Base-by-base conservation (phyloP, 768 basidiomycete species). In the Suillus bovinus region DNA sequence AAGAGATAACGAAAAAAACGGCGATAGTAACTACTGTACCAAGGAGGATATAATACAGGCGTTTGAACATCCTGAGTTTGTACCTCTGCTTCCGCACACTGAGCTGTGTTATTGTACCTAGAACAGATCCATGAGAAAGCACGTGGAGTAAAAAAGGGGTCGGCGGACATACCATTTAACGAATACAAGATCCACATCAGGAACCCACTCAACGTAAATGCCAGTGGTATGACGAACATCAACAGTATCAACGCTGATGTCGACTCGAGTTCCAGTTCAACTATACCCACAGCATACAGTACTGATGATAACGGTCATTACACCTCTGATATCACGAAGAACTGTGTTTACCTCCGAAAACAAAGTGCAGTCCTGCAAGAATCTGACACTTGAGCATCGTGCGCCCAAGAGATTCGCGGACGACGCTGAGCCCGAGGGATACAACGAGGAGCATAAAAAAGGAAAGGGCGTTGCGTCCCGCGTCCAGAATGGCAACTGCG, bases 401-500 rank as follows among this genome's bases (percentile, higher is more conserved):
- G 8, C 78, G 78, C 0, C 94, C 96, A 13, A 99, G 79, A 8
- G 89, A 88, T 68, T 98, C 95, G 42, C 90, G 85, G 31, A 98
- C 94, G 33, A 99, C 94, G 66, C 91, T 93, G 44, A 97, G 80
- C 39, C 97, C 97, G 68, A 98, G 84, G 5, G 92, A 89, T 29
- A 98, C 96, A 50, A 99, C 88, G 24, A 98, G 80, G 24, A 99
- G 82, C 82, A 99, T 86, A 78, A 99, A 98, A 79, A 99, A 95
- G 2, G 93, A 95, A 73, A 96, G 81, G 2, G 94, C 91, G 70
- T 99, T 99, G 52, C 97, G 80, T 7, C 91, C 96, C 10, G 97
- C 96, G 69, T 98, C 96, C 49, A 99, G 79, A 63, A 96, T 93
- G n/a, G 95, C 91, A 44, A 96, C 94, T 93, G 65, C 0, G n/a